Evolutionary conservation across 257 asterid genomes (phyloP).

Genomic region (Solanum rostratum): DNA sequence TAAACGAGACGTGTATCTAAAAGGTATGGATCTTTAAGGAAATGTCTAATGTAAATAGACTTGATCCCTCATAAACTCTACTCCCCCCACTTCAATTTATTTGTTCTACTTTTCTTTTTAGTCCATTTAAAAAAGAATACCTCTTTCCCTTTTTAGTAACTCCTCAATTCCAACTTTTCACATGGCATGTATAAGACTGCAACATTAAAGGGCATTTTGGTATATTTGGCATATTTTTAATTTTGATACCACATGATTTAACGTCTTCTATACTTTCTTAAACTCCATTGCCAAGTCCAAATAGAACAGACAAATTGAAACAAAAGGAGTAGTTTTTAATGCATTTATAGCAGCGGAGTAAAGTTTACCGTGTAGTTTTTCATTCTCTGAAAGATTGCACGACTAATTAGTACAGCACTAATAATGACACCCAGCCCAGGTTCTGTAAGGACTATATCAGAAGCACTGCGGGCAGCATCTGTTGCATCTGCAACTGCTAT

Average conservation of each 20-base stretch:
- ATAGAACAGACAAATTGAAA: too few species aligned
- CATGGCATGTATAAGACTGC: too few species aligned
- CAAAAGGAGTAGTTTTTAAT: not conserved
- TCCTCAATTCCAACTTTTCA: too few species aligned
- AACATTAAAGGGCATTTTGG: too few species aligned
- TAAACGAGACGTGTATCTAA: not conserved
- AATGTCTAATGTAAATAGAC: not conserved
- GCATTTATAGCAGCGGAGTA: not conserved
- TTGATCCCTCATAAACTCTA: not conserved
- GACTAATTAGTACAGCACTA: conserved; percentile 85
- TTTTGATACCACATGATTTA: too few species aligned
- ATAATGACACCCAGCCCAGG: conserved; percentile 93
- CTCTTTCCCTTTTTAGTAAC: too few species aligned
- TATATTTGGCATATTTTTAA: too few species aligned
- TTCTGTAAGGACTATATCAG: conserved; percentile 92
- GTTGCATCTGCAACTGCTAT: conserved; percentile 96
- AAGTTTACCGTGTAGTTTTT: conserved; percentile 15
- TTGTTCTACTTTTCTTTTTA: too few species aligned
- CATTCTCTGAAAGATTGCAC: conserved; percentile 9
- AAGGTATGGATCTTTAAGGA: not conserved
- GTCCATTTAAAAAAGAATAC: too few species aligned
- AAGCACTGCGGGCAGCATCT: conserved; percentile 95
- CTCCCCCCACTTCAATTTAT: too few species aligned
- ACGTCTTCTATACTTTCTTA: too few species aligned
- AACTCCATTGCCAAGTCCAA: too few species aligned